Percentiles rank a stretch among this genome's conserved stretches.
Conservation (phyloP, 2,329 filamentous ascomycete species). For the Dactylellina haptotyla region DNA sequence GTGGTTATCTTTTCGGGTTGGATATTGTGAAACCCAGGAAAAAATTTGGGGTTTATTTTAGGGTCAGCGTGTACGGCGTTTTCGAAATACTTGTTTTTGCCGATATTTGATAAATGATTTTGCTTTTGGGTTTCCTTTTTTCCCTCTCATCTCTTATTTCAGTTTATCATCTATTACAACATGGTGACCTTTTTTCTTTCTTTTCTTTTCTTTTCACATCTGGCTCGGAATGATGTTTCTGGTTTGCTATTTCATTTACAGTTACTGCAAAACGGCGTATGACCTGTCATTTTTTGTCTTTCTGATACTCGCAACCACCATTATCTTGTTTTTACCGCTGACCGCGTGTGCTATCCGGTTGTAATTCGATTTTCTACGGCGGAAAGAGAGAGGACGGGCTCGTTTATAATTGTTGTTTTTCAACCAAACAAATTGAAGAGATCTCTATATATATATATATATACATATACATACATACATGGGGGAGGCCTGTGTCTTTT, state of each 20-base stretch:
- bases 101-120: slow-evolving; percentile 12
- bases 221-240: background rate
- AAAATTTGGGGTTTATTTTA: slow-evolving; percentile 16
- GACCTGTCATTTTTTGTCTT: background rate
- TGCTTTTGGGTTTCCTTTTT: background rate
- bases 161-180: background rate
- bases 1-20: slow-evolving; percentile 28
- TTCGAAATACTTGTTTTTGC: background rate
- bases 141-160: background rate
- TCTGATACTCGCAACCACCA: background rate
- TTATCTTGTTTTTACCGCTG: background rate
- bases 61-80: slow-evolving; percentile 46
- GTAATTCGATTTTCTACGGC: background rate
- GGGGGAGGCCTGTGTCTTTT: too few species aligned
- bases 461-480: too few species aligned
- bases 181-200: background rate
- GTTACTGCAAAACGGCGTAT: slow-evolving; percentile 19
- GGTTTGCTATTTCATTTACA: too few species aligned
- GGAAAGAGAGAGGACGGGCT: background rate
- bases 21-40: slow-evolving; percentile 14
- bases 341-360: background rate
- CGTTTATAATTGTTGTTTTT: slow-evolving; percentile 5
- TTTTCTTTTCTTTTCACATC: background rate
- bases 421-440: slow-evolving; percentile 18
- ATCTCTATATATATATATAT: too few species aligned